These are phyloP conservation scores for Sodiomyces alkalinus DNA, from an alignment of 2,329 filamentous ascomycete genomes.

Conservation along the genomic window DNA sequence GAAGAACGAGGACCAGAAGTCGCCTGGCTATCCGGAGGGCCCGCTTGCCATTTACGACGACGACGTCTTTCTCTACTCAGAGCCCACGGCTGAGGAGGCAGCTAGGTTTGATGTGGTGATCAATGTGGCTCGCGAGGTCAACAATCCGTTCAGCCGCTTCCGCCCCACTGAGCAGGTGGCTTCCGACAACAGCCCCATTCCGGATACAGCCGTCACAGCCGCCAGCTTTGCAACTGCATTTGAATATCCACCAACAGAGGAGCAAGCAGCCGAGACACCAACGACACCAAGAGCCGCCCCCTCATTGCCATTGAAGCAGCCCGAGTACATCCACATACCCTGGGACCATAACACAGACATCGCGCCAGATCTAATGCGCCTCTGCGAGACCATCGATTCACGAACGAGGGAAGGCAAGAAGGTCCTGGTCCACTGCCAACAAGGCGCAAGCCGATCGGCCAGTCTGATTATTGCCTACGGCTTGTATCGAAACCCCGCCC, in stretches of 20 bases:
- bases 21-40: conserved; percentile 67
- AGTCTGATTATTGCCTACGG: conserved; percentile 80
- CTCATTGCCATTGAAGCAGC: conserved; percentile 31
- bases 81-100: conserved; percentile 66
- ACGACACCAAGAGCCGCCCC: conserved; percentile 40
- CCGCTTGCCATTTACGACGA: conserved; percentile 71
- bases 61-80: conserved; percentile 63
- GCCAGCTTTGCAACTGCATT: conserved; percentile 46
- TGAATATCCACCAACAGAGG: conserved; percentile 31
- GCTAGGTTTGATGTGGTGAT: conserved; percentile 68
- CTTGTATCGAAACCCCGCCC: conserved; percentile 59
- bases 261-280: conserved; percentile 27
- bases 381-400: conserved; percentile 64
- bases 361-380: conserved; percentile 55
- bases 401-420: conserved; percentile 59
- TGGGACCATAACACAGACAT: conserved; percentile 89
- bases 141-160: conserved; percentile 49
- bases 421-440: conserved; percentile 72
- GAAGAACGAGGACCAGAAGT: conserved; percentile 65
- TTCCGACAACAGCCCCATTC: conserved; percentile 27
- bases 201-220: conserved; percentile 41
- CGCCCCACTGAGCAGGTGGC: conserved; percentile 15
- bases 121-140: conserved; percentile 71
- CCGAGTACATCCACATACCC: conserved; percentile 75
- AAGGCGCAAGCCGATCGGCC: conserved; percentile 71